Evolutionary conservation across 83 land plant species (phyloP).

Genomic region (Isoetes engelmannii): DNA sequence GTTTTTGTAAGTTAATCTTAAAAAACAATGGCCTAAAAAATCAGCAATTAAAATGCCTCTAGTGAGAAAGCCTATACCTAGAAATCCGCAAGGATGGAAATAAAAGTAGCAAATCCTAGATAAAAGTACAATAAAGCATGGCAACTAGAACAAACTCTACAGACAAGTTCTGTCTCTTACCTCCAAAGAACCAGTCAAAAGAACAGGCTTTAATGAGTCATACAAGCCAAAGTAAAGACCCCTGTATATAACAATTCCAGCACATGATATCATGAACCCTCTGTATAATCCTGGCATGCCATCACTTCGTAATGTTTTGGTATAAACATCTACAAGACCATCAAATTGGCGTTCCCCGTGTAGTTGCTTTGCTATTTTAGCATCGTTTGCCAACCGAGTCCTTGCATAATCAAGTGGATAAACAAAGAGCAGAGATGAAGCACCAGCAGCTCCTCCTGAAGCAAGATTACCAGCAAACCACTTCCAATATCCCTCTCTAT

Average conservation of each 20-base stretch:
- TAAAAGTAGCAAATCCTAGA: neutral
- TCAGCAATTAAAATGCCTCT: too few relatives aligned
- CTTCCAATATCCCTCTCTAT: slow-evolving; percentile 12
- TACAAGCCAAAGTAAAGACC: slow-evolving; percentile 31
- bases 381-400: slow-evolving; percentile 11
- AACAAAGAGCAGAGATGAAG: slow-evolving; percentile 10
- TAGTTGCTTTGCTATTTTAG: slow-evolving; percentile 3
- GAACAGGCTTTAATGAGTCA: slow-evolving; percentile 21
- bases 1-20: too few relatives aligned
- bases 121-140: neutral
- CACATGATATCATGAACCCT: slow-evolving; percentile 26
- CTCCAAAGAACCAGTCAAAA: slow-evolving; percentile 6
- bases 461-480: slow-evolving; percentile 14
- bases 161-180: neutral
- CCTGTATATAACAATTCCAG: slow-evolving; percentile 25
- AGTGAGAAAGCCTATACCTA: neutral
- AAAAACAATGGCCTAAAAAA: too few relatives aligned
- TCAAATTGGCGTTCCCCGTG: slow-evolving; percentile 11
- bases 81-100: neutral
- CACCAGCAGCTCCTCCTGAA: slow-evolving; percentile 16
- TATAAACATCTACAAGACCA: slow-evolving; percentile 15
- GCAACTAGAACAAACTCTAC: neutral
- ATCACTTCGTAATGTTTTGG: neutral
- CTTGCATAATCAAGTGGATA: slow-evolving; percentile 14
- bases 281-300: slow-evolving; percentile 16